Evolutionary conservation across 2,329 filamentous ascomycete genomes (phyloP), one percentile per base, ranked within the genome.

Genomic region (Nigrograna mackinnonii): DNA sequence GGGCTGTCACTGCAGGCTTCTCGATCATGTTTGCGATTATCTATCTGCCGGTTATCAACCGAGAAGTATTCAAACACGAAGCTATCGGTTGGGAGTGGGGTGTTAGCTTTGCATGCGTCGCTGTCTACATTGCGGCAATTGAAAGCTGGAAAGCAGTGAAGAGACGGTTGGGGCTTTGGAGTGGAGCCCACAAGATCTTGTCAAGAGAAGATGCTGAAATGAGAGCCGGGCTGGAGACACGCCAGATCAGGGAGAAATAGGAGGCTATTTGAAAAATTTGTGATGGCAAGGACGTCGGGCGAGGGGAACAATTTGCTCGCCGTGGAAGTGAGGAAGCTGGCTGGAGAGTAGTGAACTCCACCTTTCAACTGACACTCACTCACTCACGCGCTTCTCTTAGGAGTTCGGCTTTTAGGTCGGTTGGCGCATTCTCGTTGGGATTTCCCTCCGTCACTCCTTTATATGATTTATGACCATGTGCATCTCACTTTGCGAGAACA

Each of bases 91-190:
- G 72, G 73, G 73, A 76, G 49, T 76, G 73, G 73, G 71, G 69
- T 13, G 55, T 76, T 17, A 66, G 70, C 13, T 64, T 71, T 38
- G 70, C 59, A 12, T 69, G 65, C 16, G 55, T 73, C 6, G 63
- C 70, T 2, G 55, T 68, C 3, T 75, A 74, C 44, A 50, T 75
- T 1, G 56, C 60, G 7, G 61, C 66, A 0, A 70, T 75, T 13
- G 71, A 76, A 55, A 62, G 50, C 26, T 76, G 71, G 71, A 76
- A 76, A 54, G 71, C 69, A 31, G 49, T 71, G 21, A 75, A 75
- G 58, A 60, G 72, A 4, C 39, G 63, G 4, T 48, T 60, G 14
- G 62, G 64, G 2, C 58, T 69, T 22, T 61, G 65, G 54, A 63
- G 57, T 21, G 66, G 66, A 3, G 60, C 53, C 22, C 54, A 63